phyloP scores from a whole-genome alignment of 768 basidiomycete species.

The Kwoniella shandongensis region DNA sequence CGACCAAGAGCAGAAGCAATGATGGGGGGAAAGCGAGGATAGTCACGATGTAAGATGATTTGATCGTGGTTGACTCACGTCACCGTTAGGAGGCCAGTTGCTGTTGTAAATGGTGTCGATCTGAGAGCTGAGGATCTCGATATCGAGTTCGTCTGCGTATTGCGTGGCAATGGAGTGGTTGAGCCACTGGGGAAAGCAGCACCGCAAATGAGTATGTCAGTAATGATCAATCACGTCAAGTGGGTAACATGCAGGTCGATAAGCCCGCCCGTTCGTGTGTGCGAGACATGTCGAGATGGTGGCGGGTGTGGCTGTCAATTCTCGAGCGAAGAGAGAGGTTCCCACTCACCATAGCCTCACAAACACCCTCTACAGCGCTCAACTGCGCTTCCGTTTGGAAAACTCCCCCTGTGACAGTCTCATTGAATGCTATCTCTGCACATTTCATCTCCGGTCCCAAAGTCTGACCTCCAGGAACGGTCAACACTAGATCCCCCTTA shows the following conservation, averaged over 20 bases:
- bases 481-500: constrained; percentile 6
- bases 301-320: no score
- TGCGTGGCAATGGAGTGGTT: constrained; percentile 5
- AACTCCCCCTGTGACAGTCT: constrained; percentile 7
- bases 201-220: no score
- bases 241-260: no score
- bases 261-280: no score
- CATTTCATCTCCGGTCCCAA: constrained; percentile 9
- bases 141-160: constrained; percentile 14
- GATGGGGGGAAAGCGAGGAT: no score
- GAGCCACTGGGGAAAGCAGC: constrained; percentile 8
- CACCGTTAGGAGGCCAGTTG: background rate
- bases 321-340: no score
- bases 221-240: no score
- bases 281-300: no score
- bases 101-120: constrained; percentile 3
- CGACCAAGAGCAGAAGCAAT: no score
- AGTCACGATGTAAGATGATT: background rate
- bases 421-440: constrained; percentile 9
- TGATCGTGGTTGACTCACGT: background rate
- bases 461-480: constrained; percentile 11
- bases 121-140: constrained; percentile 3
- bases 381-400: constrained; percentile 16
- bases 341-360: constrained; percentile 15
- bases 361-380: constrained; percentile 1